These are phyloP conservation scores for Nothophytophthora sp. DNA, from an alignment of 352 stramenopile species.

Conservation along the genomic window DNA sequence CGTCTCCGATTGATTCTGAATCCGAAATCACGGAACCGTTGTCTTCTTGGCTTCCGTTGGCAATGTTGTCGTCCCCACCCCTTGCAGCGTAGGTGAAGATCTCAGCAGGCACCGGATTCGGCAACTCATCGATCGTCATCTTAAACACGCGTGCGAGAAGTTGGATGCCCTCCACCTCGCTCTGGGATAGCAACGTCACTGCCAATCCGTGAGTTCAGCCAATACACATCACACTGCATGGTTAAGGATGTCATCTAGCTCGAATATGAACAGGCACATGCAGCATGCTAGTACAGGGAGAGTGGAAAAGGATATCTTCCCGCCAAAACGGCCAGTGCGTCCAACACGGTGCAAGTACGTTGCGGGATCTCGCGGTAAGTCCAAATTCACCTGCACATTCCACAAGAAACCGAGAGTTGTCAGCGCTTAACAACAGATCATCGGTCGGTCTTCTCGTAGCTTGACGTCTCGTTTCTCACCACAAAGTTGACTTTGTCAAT, in stretches of 20 bases:
- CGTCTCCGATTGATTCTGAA: neutral
- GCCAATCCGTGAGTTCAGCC: conserved; percentile 47
- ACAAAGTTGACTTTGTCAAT: conserved; percentile 82
- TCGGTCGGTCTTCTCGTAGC: neutral
- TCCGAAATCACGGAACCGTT: neutral
- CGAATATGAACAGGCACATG: neutral
- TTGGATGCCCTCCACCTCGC: conserved; percentile 55
- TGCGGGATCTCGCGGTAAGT: conserved; percentile 68
- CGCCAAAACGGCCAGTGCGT: conserved; percentile 72
- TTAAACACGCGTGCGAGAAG: conserved; percentile 69
- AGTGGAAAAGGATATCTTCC: conserved; percentile 57
- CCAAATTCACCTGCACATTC: conserved; percentile 57
- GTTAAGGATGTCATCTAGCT: conserved; percentile 20
- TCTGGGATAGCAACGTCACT: conserved; percentile 55
- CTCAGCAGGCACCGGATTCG: conserved; percentile 42
- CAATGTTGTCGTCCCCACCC: conserved; percentile 2
- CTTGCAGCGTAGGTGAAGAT: conserved; percentile 39
- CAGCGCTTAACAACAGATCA: no score
- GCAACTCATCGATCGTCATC: conserved; percentile 60
- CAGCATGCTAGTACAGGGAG: neutral
- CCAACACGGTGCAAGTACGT: conserved; percentile 83
- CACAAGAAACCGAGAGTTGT: no score
- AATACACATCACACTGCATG: neutral
- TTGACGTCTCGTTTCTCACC: conserved; percentile 9
- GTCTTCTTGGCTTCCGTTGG: neutral